Conservation (phyloP, 2,329 filamentous ascomycete species). For the Aspergillus viridinutans region DNA sequence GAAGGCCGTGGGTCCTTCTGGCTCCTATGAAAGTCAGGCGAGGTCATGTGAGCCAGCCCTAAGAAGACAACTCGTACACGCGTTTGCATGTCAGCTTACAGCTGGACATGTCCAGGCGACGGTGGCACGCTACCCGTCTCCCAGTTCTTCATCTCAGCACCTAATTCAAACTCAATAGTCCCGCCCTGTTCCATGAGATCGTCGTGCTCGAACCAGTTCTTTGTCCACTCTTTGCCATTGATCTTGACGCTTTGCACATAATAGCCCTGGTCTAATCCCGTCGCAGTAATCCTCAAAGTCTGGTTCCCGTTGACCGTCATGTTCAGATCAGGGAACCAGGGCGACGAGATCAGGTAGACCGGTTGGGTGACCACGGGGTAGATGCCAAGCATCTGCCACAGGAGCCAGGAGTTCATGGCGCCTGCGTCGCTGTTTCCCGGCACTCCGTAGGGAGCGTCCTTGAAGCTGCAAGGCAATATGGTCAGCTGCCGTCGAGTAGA, state of each 20-base stretch:
- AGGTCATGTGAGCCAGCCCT: no score
- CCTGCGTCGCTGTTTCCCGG: constrained; percentile 67
- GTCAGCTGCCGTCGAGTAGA: not conserved
- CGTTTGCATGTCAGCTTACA: not conserved
- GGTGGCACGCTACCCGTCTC: constrained; percentile 50
- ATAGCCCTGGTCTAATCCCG: constrained; percentile 42
- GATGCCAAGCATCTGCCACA: constrained; percentile 49
- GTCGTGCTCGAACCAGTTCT: constrained; percentile 54
- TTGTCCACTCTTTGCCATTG: constrained; percentile 49
- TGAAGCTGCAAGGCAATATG: constrained; percentile 41
- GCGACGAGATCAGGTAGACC: constrained; percentile 45
- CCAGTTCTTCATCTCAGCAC: constrained; percentile 38
- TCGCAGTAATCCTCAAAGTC: constrained; percentile 46
- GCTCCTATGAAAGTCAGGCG: no score
- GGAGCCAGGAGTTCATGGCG: constrained; percentile 48
- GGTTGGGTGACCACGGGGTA: constrained; percentile 48
- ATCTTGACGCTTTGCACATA: constrained; percentile 53
- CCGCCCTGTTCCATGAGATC: constrained; percentile 43
- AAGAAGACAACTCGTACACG: no score
- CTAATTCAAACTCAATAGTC: constrained; percentile 47
- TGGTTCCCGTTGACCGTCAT: constrained; percentile 29
- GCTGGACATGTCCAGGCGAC: constrained; percentile 41
- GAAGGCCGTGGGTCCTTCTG: no score
- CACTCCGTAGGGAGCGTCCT: constrained; percentile 51
- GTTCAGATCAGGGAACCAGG: constrained; percentile 41